Conservation (phyloP, 2,329 filamentous ascomycete species). For the Cladosporium oxysporum region DNA sequence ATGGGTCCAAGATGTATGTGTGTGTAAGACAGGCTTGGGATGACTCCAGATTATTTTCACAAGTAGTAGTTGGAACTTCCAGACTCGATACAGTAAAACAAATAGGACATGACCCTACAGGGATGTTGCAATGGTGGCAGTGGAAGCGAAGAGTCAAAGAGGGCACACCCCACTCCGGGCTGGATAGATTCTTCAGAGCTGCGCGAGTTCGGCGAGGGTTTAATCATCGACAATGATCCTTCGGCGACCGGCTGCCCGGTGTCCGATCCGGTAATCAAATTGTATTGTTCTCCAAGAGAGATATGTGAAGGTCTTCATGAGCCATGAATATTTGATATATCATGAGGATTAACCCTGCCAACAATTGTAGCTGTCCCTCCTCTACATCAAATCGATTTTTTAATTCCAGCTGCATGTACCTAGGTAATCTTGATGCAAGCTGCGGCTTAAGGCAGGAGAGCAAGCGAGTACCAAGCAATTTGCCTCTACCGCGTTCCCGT, state of each 20-base stretch:
- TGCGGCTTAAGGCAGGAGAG: background rate
- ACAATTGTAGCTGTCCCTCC: no score
- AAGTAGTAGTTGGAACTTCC: conserved; percentile 39
- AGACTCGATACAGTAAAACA: conserved; percentile 40
- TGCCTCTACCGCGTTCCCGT: background rate
- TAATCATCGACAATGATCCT: background rate
- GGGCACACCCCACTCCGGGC: conserved; percentile 6
- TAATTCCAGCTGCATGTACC: background rate
- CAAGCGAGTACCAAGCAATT: background rate
- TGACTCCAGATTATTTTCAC: conserved; percentile 22
- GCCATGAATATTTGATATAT: background rate
- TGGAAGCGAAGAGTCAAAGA: conserved; percentile 8
- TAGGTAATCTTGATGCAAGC: background rate
- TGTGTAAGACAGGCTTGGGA: background rate
- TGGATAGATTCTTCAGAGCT: conserved; percentile 16
- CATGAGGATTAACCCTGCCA: background rate
- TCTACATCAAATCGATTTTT: background rate
- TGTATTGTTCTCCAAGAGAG: background rate
- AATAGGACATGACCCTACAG: conserved; percentile 33
- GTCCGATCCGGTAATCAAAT: background rate
- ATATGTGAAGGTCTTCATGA: background rate
- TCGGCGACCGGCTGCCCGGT: background rate
- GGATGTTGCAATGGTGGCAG: conserved; percentile 6
- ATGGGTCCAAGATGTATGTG: conserved; percentile 4
- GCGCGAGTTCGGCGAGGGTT: conserved; percentile 2